Conservation (phyloP, 108 stramenopile species). For the Stephanodiscus minutulus region DNA sequence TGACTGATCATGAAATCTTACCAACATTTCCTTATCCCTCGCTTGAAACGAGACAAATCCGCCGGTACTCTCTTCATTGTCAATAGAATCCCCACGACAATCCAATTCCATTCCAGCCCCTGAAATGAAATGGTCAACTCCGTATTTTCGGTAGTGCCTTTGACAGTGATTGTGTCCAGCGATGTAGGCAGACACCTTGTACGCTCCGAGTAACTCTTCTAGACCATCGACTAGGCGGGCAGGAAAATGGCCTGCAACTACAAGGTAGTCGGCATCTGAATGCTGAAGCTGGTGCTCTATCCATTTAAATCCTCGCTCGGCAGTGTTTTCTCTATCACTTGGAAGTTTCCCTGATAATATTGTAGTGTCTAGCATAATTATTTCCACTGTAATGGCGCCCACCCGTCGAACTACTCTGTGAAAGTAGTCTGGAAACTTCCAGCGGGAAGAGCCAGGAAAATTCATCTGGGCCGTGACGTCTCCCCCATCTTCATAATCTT, state of each 20-base stretch:
- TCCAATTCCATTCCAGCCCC: constrained; percentile 37
- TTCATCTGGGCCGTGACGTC: constrained; percentile 34
- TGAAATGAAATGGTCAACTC: constrained; percentile 21
- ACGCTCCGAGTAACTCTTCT: constrained; percentile 21
- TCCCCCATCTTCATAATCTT: constrained; percentile 36
- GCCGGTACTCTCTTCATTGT: neutral
- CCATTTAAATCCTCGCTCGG: constrained; percentile 19
- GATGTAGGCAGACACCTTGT: constrained; percentile 35
- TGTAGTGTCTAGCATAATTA: constrained; percentile 40
- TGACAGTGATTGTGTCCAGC: constrained; percentile 43
- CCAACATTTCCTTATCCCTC: constrained; percentile 1
- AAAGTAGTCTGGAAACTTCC: constrained; percentile 32
- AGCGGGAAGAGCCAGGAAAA: constrained; percentile 4
- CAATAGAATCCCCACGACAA: constrained; percentile 2
- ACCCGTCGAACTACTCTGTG: constrained; percentile 17
- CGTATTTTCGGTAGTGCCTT: constrained; percentile 16
- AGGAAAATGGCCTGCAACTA: constrained; percentile 47
- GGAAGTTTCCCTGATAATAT: constrained; percentile 14
- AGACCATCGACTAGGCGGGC: constrained; percentile 19
- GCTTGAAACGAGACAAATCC: constrained; percentile 13
- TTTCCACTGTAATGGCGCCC: constrained; percentile 11
- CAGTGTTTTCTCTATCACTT: constrained; percentile 13
- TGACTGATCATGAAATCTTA: constrained; percentile 17
- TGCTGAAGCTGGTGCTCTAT: constrained; percentile 21
- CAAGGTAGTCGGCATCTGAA: constrained; percentile 30